These are phyloP conservation scores for Aspergillus awamori DNA, from an alignment of 2,329 filamentous ascomycete species.

Conservation along the genomic window DNA sequence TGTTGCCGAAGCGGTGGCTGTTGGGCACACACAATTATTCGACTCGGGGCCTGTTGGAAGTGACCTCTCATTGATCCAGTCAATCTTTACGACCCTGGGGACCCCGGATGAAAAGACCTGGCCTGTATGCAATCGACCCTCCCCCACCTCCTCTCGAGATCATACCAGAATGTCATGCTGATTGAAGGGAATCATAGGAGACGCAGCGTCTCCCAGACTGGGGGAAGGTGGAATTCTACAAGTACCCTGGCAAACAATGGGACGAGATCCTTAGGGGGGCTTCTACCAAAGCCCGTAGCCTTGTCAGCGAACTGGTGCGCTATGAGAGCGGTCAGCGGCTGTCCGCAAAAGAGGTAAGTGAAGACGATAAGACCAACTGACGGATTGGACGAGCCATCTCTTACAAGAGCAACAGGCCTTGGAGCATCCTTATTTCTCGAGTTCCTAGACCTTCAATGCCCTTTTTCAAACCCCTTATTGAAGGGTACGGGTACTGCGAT, in stretches of 20 bases:
- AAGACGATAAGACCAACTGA: neutral
- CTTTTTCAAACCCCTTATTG: neutral
- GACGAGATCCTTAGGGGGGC: slow-evolving; percentile 67
- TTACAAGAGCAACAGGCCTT: slow-evolving; percentile 34
- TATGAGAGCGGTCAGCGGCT: slow-evolving; percentile 72
- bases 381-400: neutral
- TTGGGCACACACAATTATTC: slow-evolving; percentile 68
- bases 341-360: slow-evolving; percentile 64
- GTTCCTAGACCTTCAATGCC: neutral
- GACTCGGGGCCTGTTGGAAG: slow-evolving; percentile 88
- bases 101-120: slow-evolving; percentile 79
- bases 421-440: slow-evolving; percentile 42
- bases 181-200: slow-evolving; percentile 30
- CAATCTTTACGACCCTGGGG: slow-evolving; percentile 88
- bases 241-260: slow-evolving; percentile 72
- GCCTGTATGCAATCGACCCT: slow-evolving; percentile 63
- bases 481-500: neutral
- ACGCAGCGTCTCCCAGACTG: slow-evolving; percentile 72
- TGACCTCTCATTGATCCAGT: slow-evolving; percentile 85
- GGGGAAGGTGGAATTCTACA: slow-evolving; percentile 78
- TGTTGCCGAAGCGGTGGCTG: slow-evolving; percentile 71
- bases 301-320: slow-evolving; percentile 69
- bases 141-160: neutral
- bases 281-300: slow-evolving; percentile 60
- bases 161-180: slow-evolving; percentile 1